Evolutionary conservation across 1,139 yeast species (phyloP).

Genomic region (Sugiyamaella grinbergsii): DNA sequence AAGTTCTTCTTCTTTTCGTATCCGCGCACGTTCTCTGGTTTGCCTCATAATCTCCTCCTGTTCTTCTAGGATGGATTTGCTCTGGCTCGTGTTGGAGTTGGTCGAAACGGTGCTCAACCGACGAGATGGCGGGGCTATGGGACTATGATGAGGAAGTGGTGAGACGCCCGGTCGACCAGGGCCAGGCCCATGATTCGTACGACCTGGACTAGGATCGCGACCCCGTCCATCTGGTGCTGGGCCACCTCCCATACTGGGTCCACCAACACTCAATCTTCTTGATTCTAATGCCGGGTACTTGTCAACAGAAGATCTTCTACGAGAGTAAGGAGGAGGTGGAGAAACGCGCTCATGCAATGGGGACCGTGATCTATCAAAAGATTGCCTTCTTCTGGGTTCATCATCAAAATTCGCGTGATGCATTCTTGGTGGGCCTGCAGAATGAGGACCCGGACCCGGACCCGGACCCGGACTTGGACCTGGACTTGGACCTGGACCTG

Average conservation of each 20-base stretch:
- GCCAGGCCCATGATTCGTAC: constrained; percentile 1
- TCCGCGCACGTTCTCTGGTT: constrained; percentile 40
- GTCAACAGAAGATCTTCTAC: constrained; percentile 14
- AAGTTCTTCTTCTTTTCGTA: constrained; percentile 43
- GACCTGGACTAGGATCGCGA: constrained; percentile 4
- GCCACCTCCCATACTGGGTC: constrained; percentile 6
- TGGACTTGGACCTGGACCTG: too few relatives aligned
- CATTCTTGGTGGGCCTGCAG: constrained; percentile 9
- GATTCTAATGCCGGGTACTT: constrained; percentile 6
- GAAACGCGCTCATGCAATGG: constrained; percentile 11
- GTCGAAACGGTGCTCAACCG: constrained; percentile 12
- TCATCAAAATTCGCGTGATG: constrained; percentile 1
- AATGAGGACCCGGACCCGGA: neutral
- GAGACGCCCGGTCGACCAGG: constrained; percentile 1
- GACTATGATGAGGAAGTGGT: constrained; percentile 4
- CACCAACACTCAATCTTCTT: constrained; percentile 17
- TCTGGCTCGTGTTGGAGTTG: constrained; percentile 6
- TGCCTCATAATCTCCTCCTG: constrained; percentile 43
- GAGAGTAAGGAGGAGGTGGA: constrained; percentile 6
- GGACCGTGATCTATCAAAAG: constrained; percentile 17
- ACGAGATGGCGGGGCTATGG: neutral
- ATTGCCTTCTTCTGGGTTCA: constrained; percentile 6
- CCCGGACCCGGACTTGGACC: constrained; percentile 5
- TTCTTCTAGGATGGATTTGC: constrained; percentile 29
- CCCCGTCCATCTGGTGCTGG: constrained; percentile 6